Conservation (phyloP, 2,329 filamentous ascomycete species). For the Hymenoscyphus fructigenus region DNA sequence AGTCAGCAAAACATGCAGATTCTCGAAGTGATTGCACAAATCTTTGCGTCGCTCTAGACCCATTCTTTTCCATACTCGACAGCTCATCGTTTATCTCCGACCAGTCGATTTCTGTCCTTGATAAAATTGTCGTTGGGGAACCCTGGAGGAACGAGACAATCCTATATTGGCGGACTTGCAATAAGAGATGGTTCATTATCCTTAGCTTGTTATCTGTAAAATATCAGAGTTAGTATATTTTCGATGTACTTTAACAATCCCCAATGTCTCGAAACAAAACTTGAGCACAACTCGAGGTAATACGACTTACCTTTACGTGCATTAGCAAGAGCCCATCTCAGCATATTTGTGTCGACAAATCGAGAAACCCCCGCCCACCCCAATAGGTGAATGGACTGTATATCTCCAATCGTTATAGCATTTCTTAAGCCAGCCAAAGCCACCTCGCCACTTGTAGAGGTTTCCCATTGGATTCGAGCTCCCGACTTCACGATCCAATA, state of each 20-base stretch:
- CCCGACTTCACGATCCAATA: slow-evolving; percentile 34
- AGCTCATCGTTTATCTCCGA: neutral
- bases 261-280: neutral
- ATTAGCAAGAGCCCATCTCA: slow-evolving; percentile 25
- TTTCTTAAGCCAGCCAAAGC: slow-evolving; percentile 28
- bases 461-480: slow-evolving; percentile 29
- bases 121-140: neutral
- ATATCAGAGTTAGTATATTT: neutral
- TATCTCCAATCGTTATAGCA: slow-evolving; percentile 26
- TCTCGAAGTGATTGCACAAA: neutral
- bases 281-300: too few relatives aligned
- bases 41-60: neutral
- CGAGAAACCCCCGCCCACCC: slow-evolving; percentile 20
- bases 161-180: neutral
- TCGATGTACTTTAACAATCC: neutral
- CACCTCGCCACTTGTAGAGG: slow-evolving; percentile 34
- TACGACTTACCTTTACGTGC: slow-evolving; percentile 10
- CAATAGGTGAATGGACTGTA: slow-evolving; percentile 26
- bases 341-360: slow-evolving; percentile 14
- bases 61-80: neutral
- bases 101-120: neutral
- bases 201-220: neutral
- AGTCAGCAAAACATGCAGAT: neutral
- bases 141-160: too few relatives aligned
- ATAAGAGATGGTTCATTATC: slow-evolving; percentile 13